Conservation (phyloP, 1,284 basidiomycete species). For the Schizophyllum amplum region DNA sequence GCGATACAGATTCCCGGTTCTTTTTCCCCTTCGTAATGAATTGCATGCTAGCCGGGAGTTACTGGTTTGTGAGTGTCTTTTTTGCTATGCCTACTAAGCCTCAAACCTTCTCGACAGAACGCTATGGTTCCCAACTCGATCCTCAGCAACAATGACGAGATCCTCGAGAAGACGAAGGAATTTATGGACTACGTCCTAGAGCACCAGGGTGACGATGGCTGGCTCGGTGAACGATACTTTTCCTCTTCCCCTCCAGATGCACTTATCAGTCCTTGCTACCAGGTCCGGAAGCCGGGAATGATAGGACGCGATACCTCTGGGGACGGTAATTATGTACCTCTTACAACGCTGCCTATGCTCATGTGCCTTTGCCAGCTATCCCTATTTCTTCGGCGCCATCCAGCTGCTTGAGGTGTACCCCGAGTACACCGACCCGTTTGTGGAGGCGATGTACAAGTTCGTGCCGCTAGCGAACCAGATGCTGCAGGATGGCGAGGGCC, state of each 20-base stretch:
- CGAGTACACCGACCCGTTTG: constrained; percentile 33
- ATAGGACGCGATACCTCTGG: constrained; percentile 48
- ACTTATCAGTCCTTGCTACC: no score
- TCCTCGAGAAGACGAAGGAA: constrained; percentile 37
- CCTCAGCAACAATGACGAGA: constrained; percentile 34
- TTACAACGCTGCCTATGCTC: no score
- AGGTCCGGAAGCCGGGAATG: constrained; percentile 46
- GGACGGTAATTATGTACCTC: constrained; percentile 37
- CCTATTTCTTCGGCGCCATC: constrained; percentile 47
- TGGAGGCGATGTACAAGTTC: constrained; percentile 42
- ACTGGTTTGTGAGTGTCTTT: constrained; percentile 2
- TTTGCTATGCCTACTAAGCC: background rate
- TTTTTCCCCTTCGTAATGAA: background rate
- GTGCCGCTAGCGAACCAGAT: constrained; percentile 48
- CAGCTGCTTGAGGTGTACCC: constrained; percentile 46
- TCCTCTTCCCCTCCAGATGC: no score
- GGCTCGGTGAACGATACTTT: no score
- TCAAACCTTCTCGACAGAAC: constrained; percentile 29
- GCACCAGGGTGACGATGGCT: constrained; percentile 43
- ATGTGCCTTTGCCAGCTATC: constrained; percentile 32
- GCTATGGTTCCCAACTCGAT: constrained; percentile 45
- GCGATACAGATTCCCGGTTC: background rate
- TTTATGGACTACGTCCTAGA: constrained; percentile 48
- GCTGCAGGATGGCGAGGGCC: constrained; percentile 41
- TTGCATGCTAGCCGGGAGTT: background rate